phyloP scores from a whole-genome alignment of 495 filamentous ascomycete species.

The Cudoniella acicularis region DNA sequence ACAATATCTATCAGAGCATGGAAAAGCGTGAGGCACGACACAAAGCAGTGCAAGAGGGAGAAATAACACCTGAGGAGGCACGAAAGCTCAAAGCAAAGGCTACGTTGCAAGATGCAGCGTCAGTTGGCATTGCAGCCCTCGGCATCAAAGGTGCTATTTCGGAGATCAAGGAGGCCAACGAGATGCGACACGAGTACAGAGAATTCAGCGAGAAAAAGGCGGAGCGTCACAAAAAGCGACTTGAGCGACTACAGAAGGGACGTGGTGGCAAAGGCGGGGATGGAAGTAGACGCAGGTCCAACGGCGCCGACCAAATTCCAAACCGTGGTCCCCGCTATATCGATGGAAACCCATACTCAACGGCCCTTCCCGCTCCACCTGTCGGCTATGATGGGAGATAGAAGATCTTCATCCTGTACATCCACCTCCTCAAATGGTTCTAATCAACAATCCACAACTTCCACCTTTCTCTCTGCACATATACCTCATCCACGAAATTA shows the following conservation, averaged over 20 bases:
- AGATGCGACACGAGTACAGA: conserved; percentile 51
- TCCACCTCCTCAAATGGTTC: neutral
- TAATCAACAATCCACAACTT: neutral
- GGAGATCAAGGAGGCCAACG: conserved; percentile 47
- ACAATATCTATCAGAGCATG: conserved; percentile 72
- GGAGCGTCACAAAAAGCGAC: conserved; percentile 36
- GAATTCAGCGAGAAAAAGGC: conserved; percentile 49
- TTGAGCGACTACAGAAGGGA: conserved; percentile 19
- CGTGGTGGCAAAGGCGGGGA: neutral
- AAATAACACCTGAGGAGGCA: conserved; percentile 70
- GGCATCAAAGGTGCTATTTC: conserved; percentile 80
- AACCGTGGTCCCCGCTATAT: conserved; percentile 40
- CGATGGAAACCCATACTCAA: conserved; percentile 49
- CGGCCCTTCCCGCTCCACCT: conserved; percentile 37
- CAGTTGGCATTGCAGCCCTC: conserved; percentile 77
- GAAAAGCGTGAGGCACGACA: conserved; percentile 68
- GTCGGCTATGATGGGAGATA: conserved; percentile 29
- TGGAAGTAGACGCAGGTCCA: conserved; percentile 35
- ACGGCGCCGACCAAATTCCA: conserved; percentile 27
- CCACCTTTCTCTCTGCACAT: neutral
- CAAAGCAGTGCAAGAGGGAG: conserved; percentile 67
- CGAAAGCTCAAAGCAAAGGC: conserved; percentile 71
- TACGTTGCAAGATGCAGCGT: conserved; percentile 68
- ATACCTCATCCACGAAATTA: neutral
- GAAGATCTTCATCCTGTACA: conserved; percentile 3